Evolutionary conservation across 805 yeast genomes (phyloP).

Genomic region (Candida glaebosa): DNA sequence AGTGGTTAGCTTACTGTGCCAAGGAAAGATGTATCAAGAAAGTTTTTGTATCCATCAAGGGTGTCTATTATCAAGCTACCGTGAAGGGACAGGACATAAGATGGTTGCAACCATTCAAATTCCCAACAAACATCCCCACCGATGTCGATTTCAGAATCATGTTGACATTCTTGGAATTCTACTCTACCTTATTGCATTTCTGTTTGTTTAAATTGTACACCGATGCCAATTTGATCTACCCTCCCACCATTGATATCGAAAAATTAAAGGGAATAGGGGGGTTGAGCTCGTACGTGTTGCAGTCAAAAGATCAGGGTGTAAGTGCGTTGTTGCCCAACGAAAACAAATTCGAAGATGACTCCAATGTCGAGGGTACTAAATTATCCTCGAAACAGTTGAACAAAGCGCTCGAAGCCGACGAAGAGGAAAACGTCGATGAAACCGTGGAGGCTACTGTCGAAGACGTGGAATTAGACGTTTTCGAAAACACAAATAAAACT

Average conservation of each 20-base stretch:
- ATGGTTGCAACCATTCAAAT: conserved; percentile 97
- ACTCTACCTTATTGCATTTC: conserved; percentile 87
- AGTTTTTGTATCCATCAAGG: conserved; percentile 94
- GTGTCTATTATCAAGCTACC: conserved; percentile 90
- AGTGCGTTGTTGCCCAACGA: conserved; percentile 37
- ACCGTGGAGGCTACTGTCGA: conserved; percentile 17
- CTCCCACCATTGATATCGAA: conserved; percentile 75
- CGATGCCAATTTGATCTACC: conserved; percentile 83
- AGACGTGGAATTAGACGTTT: conserved; percentile 57
- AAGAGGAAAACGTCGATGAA: conserved; percentile 12
- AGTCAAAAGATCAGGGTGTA: conserved; percentile 39
- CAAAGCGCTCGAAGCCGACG: conserved; percentile 52
- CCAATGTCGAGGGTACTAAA: conserved; percentile 26
- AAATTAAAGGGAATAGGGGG: conserved; percentile 89
- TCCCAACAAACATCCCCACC: conserved; percentile 90
- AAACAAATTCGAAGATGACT: conserved; percentile 14
- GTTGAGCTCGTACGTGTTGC: conserved; percentile 75
- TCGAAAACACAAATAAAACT: conserved; percentile 54
- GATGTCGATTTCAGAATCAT: conserved; percentile 96
- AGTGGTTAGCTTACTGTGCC: conserved; percentile 93
- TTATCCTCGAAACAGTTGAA: conserved; percentile 41
- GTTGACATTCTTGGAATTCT: conserved; percentile 95
- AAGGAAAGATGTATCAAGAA: conserved; percentile 77
- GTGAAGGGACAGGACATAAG: conserved; percentile 89
- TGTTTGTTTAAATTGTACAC: conserved; percentile 81